A percentile compares a stretch with the other conserved stretches of the same genome.
Evolutionary conservation across 2,329 filamentous ascomycete species (phyloP).

Genomic region (Ascochyta viciae-villosae): DNA sequence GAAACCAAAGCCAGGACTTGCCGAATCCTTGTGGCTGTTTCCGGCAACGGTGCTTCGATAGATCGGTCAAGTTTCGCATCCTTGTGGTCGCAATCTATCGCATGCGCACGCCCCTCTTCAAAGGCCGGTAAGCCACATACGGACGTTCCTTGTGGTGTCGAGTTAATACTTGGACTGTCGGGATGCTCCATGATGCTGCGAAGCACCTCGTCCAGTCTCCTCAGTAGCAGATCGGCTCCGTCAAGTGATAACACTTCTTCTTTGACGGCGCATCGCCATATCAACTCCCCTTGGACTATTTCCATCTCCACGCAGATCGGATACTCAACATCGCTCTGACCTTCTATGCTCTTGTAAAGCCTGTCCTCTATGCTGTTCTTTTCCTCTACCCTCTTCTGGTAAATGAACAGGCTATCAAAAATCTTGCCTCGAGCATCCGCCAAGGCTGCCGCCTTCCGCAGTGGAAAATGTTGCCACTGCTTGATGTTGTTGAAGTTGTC

Average conservation of each 20-base stretch:
- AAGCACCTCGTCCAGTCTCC: constrained; percentile 67
- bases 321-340: constrained; percentile 76
- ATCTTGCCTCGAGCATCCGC: constrained; percentile 56
- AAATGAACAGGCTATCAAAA: constrained; percentile 72
- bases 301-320: constrained; percentile 85
- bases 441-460: constrained; percentile 71
- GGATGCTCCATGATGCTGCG: constrained; percentile 60
- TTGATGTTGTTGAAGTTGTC: constrained; percentile 69
- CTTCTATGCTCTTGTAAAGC: constrained; percentile 69
- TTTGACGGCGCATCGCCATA: constrained; percentile 78
- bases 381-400: constrained; percentile 61
- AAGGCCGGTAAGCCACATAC: constrained; percentile 69
- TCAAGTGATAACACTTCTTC: constrained; percentile 58
- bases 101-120: constrained; percentile 29
- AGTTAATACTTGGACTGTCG: constrained; percentile 61
- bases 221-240: constrained; percentile 61
- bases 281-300: constrained; percentile 59
- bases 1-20: constrained; percentile 64
- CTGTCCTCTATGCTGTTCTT: constrained; percentile 53
- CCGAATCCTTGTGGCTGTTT: constrained; percentile 52
- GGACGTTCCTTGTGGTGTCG: constrained; percentile 61
- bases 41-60: constrained; percentile 31
- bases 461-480: constrained; percentile 78
- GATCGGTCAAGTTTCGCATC: neutral
- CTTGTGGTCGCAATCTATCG: neutral